Evolutionary conservation across 129 eudicot species (phyloP).

Genomic region (Silybum marianum): DNA sequence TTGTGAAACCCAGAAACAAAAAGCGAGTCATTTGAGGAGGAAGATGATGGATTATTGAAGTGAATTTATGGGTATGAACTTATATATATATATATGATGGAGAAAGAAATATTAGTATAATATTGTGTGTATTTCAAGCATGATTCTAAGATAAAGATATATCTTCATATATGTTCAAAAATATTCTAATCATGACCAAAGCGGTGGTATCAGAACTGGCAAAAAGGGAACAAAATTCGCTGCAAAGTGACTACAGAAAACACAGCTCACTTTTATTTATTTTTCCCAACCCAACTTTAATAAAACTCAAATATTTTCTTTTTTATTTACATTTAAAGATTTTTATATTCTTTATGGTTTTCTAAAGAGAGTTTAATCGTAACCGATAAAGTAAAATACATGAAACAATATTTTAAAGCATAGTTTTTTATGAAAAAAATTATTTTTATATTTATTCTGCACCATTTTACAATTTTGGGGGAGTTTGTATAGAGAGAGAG

Average conservation of each 20-base stretch:
- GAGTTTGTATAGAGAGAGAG: too few species aligned
- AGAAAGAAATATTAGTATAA: not conserved
- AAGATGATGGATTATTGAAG: not conserved
- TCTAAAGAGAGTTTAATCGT: too few species aligned
- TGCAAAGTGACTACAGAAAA: conserved; percentile 27
- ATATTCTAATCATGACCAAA: conserved; percentile 9
- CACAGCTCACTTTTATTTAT: too few species aligned
- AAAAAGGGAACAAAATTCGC: conserved; percentile 24
- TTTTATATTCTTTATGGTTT: too few species aligned
- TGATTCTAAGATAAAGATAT: conserved; percentile 20
- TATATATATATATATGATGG: not conserved
- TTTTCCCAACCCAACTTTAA: too few species aligned
- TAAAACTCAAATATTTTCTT: too few species aligned
- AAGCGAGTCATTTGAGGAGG: conserved; percentile 33
- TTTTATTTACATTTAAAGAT: too few species aligned
- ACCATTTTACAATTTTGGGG: too few species aligned
- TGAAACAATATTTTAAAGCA: too few species aligned
- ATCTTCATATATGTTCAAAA: conserved; percentile 12
- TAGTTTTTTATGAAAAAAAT: too few species aligned
- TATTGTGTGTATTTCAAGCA: conserved; percentile 26
- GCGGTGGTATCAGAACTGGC: not conserved
- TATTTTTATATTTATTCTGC: too few species aligned
- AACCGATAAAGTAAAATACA: too few species aligned
- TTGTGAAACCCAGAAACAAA: conserved; percentile 21
- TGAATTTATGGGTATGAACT: not conserved